Evolutionary conservation across 352 stramenopile genomes (phyloP).

Genomic region (Sclerospora graminicola): DNA sequence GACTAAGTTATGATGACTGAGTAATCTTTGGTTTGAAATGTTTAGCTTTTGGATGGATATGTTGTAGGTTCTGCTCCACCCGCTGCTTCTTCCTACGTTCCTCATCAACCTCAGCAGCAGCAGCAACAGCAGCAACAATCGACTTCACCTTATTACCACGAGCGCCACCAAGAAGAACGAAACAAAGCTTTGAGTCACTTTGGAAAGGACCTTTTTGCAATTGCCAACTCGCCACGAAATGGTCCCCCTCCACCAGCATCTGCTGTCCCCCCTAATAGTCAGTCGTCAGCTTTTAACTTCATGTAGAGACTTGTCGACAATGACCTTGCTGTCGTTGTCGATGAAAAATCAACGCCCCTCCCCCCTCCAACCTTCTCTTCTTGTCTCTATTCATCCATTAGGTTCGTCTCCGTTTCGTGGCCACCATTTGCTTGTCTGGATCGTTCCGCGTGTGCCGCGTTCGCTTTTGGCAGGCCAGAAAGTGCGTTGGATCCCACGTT

Average conservation of each 20-base stretch:
- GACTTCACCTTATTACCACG: constrained; percentile 22
- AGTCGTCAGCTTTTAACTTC: constrained; percentile 77
- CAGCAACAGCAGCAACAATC: constrained; percentile 22
- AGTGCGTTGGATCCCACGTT: constrained; percentile 50
- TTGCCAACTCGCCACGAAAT: constrained; percentile 69
- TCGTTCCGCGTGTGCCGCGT: constrained; percentile 21
- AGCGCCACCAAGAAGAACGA: constrained; percentile 34
- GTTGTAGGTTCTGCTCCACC: constrained; percentile 25
- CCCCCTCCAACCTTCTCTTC: too few species aligned
- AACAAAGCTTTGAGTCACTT: constrained; percentile 66
- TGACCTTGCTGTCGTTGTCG: too few species aligned
- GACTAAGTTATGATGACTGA: too few species aligned
- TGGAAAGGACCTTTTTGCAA: constrained; percentile 79
- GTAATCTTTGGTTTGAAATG: neutral
- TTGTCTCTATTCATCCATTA: too few species aligned
- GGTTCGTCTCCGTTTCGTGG: too few species aligned
- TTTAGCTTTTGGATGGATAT: constrained; percentile 41
- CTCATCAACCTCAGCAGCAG: too few species aligned
- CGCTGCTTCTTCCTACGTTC: too few species aligned
- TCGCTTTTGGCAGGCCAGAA: constrained; percentile 31
- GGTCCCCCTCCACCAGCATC: too few species aligned
- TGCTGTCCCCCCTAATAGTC: too few species aligned
- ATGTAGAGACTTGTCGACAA: constrained; percentile 72
- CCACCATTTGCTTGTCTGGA: too few species aligned
- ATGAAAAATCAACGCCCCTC: too few species aligned